Base-by-base conservation (phyloP, 2,329 filamentous ascomycete species). In the Penicillium concentricum region DNA sequence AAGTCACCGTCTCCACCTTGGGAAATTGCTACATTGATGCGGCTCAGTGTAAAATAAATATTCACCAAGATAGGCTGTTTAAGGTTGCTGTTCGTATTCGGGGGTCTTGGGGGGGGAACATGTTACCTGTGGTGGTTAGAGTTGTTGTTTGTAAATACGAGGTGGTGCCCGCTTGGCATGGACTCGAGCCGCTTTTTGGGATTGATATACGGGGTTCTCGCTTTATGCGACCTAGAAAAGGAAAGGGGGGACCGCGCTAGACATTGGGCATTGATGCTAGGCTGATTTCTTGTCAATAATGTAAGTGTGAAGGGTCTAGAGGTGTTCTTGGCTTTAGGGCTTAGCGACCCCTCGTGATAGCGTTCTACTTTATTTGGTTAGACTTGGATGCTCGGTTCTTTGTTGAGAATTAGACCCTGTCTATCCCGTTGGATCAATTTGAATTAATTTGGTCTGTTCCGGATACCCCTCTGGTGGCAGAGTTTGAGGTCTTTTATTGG, bases 71-170 rank as follows among this genome's bases (percentile, higher is more conserved):
- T 7, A 18, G 28, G 7, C 5, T n/a, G 16, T 34, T 42, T 32
- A 41, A 34, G 45, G 38, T 28, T 20, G 32, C 24, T 51, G 28
- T 32, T 51, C 47, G 56, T 47, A 49, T 47, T 41, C 18, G 45
- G 28, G 24, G 16, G 26, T 16, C 22, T 16, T 28, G 22, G 12
- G 12, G 32, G 41, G 37, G 32, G 41, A 32, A n/a, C 32, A 12
- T 20, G 8, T 35, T 20, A n/a, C 20, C 2, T 30, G 41, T 50
- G 37, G 30, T 20, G 47, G 46, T 28, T 34, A n/a, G 43, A n/a
- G 6, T 4, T 28, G 16, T 32, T n/a, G 18, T n/a, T 44, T 35
- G 51, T n/a, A 34, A 62, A 62, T 62, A 63, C 61, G 61, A 62
- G 60, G 30, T 47, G 35, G 38, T 46, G 47, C 16, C 16, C 39